phyloP scores from a whole-genome alignment of 192 early-diverging fungal genomes.

The Linderina pennispora region DNA sequence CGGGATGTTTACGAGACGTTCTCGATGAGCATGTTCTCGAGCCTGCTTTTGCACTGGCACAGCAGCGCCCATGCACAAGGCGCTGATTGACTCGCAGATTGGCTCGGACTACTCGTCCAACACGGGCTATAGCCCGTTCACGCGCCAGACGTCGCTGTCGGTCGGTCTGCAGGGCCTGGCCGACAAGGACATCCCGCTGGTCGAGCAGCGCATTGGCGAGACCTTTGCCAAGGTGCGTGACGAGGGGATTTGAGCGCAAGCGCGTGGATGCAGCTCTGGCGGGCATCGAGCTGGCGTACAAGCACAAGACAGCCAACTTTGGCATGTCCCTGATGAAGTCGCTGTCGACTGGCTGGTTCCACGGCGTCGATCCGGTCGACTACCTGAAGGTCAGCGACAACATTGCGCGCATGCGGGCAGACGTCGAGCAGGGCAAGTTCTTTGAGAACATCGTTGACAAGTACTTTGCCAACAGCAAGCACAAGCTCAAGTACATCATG shows the following conservation, averaged over 20 bases:
- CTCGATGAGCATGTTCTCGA: conserved; percentile 70
- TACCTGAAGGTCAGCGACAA: conserved; percentile 74
- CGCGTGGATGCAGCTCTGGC: conserved; percentile 83
- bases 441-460: conserved; percentile 69
- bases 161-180: conserved; percentile 87
- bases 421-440: conserved; percentile 52
- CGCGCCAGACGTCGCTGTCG: conserved; percentile 56
- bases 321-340: conserved; percentile 76
- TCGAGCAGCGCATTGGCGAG: conserved; percentile 63
- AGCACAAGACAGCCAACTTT: conserved; percentile 86
- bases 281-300: conserved; percentile 81
- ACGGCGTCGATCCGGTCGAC: conserved; percentile 79
- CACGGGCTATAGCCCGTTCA: conserved; percentile 79
- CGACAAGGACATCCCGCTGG: conserved; percentile 51
- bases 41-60: conserved; percentile 82
- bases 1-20: conserved; percentile 82
- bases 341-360: conserved; percentile 78
- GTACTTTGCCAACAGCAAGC: conserved; percentile 75
- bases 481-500: conserved; percentile 80
- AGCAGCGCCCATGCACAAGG: conserved; percentile 89
- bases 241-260: conserved; percentile 72
- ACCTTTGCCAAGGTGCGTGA: conserved; percentile 61
- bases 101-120: conserved; percentile 86
- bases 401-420: conserved; percentile 62
- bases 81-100: conserved; percentile 83